phyloP scores from a whole-genome alignment of 1,139 yeast species.

The Torulaspora pretoriensis region DNA sequence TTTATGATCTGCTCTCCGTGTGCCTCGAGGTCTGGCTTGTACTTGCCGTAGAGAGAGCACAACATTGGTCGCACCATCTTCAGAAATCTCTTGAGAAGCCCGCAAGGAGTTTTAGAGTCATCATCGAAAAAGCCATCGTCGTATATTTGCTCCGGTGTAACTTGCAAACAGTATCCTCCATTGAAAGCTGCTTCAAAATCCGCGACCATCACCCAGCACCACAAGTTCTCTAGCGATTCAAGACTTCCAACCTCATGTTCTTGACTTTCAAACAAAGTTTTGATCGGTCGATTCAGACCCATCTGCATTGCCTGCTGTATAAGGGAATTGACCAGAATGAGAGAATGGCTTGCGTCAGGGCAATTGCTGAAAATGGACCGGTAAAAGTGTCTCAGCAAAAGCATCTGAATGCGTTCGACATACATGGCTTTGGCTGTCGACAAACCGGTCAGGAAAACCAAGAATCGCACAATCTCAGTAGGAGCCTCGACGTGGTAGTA shows the following conservation, averaged over 20 bases:
- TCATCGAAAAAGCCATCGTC: conserved; percentile 17
- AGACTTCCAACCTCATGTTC: conserved; percentile 23
- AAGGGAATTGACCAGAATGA: conserved; percentile 22
- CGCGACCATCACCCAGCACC: conserved; percentile 30
- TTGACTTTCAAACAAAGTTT: conserved; percentile 22
- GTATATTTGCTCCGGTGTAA: conserved; percentile 21
- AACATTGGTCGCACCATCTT: conserved; percentile 25
- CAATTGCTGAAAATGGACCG: conserved; percentile 21
- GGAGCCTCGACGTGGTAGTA: conserved; percentile 7
- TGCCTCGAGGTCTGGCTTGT: conserved; percentile 17
- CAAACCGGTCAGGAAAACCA: conserved; percentile 18
- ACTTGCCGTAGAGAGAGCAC: conserved; percentile 11
- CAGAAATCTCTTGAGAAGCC: conserved; percentile 19
- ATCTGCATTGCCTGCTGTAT: conserved; percentile 29
- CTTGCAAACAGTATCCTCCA: conserved; percentile 31
- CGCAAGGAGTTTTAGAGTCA: conserved; percentile 10
- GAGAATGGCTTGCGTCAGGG: conserved; percentile 31
- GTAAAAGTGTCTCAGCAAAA: conserved; percentile 24
- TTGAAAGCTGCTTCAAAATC: conserved; percentile 33
- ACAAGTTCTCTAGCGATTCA: conserved; percentile 26
- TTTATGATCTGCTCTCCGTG: conserved; percentile 13
- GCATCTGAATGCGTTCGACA: conserved; percentile 24
- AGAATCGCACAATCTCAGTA: conserved; percentile 18
- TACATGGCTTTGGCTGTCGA: conserved; percentile 20
- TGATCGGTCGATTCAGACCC: conserved; percentile 35